Base-by-base conservation (phyloP, 2,329 filamentous ascomycete genomes). In the Claviceps sp. region DNA sequence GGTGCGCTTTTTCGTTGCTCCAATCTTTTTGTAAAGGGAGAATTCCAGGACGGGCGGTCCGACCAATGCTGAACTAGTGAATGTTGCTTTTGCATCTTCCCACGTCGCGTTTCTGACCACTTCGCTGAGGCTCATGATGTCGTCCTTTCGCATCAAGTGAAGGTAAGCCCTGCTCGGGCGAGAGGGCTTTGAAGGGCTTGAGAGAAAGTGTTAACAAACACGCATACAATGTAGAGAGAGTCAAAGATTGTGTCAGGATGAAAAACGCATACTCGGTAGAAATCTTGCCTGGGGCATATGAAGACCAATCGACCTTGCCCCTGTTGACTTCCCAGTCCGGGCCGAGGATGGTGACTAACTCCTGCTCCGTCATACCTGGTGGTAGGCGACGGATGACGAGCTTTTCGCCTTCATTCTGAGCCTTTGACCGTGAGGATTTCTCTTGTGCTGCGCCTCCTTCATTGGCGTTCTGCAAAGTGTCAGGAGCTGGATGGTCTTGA, bases 301-400 rank as follows among this genome's bases (percentile, higher is more conserved):
- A 77, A 58, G 86, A 74, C 87, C 88, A 96, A 65, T 95, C 90
- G 13, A 94, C 81, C 63, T 84, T 93, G 37, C 88, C 88, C 47
- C 78, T 79, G n/a, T 86, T 86, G 3, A 78, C 61, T 61, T 82
- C 86, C 91, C 91, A 97, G 48, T 89, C 84, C 1, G 83, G 76
- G 4, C 89, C 90, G 13, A 96, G 66, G 8, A 82, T 75, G 14
- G 71, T 67, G 60, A 82, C 74, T 56, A 94, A 91, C 62, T 98
- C 93, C 1, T 76, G 68, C 61, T 87, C 79, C 0, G 86, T 94
- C 65, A 98, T 75, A 8, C 85, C 88, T 1, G 93, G 90, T 9
- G 93, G 88, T 4, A 98, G 77, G 53, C 91, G 80, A 50, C 94
- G 82, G 51, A 96, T 75, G 24, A 94, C 75, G 13, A 95, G 76